Base-by-base conservation (phyloP, 768 basidiomycete species). In the Suillus hirtellus region DNA sequence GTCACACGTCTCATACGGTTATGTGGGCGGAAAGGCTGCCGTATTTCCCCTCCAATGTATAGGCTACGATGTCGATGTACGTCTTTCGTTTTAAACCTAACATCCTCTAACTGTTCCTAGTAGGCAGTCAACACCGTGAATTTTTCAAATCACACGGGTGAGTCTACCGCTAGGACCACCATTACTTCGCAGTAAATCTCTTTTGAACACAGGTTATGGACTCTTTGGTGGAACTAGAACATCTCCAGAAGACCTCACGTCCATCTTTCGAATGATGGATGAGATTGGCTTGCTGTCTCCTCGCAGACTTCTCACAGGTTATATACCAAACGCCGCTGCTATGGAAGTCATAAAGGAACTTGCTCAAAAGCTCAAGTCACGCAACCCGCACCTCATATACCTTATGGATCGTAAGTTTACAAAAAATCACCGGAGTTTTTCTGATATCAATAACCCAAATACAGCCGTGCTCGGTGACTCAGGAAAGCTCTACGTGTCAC, bases 381-480 rank as follows among this genome's bases (percentile, higher is more conserved):
- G 80, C 44, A 83, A 82, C 54, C 85, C 89, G 1, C 74, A 82
- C 14, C 77, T 95, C 21, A 78, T 95, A 63, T 99, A 98, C 76
- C 81, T 99, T 31, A 81, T 99, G 35, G 96, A 99, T 77, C 95
- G 95, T 96, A 75, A 72, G 93, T 79, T 21, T 19, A 12, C 43
- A 46, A 64, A 12, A 49, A 1, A 2, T 58, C 46, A 17, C 55
- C 5, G 31, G 17, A 31, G 38, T 31, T 42, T 24, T 24, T 19
- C 49, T 17, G n/a, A 17, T 60, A 40, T 24, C 46, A 19, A 24
- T 64, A 9, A 60, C 24, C 62, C 10, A 1, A 12, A 59, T 27
- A 55, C 69, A 97, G 95, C 97, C 43, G 97, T 99, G 2, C 86
- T 99, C 77, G 97, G 97, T 6, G 97, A 99, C 75, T 82, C 93